Evolutionary conservation across 257 asterid species (phyloP).

Genomic region (Marsdenia floribunda): DNA sequence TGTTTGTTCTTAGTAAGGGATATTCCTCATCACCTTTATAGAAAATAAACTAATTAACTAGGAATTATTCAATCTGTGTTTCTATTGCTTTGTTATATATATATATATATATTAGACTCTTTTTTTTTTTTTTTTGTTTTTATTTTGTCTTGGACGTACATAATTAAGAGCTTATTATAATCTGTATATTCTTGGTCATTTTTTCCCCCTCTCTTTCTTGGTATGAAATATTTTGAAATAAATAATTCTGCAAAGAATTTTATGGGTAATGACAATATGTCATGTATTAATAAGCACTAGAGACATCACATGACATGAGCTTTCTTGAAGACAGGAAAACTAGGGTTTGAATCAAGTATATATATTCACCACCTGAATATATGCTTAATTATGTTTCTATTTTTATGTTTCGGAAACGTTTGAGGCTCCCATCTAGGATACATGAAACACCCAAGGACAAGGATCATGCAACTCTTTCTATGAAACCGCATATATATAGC

Average conservation of each 20-base stretch:
- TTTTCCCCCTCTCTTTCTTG: neutral
- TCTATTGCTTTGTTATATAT: neutral
- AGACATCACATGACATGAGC: constrained; percentile 4
- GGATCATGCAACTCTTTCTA: too few species aligned
- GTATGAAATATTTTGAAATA: neutral
- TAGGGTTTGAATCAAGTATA: neutral
- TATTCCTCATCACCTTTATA: constrained; percentile 25
- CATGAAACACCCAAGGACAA: too few species aligned
- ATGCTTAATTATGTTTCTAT: constrained; percentile 6
- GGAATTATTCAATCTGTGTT: neutral
- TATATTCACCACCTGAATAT: constrained; percentile 11
- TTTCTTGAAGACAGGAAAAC: constrained; percentile 13
- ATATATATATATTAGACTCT: neutral
- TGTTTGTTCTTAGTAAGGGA: constrained; percentile 20
- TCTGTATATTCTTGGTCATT: constrained; percentile 10
- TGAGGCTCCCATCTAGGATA: neutral
- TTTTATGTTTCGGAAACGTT: neutral
- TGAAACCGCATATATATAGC: too few species aligned
- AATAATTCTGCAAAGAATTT: neutral
- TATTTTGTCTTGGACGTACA: constrained; percentile 8
- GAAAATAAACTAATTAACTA: constrained; percentile 3
- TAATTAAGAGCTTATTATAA: neutral
- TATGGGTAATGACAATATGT: constrained; percentile 10
- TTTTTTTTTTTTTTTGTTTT: neutral
- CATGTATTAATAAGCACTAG: neutral